Evolutionary conservation across 768 basidiomycete species (phyloP).

Genomic region (Tephrocybe sp.): DNA sequence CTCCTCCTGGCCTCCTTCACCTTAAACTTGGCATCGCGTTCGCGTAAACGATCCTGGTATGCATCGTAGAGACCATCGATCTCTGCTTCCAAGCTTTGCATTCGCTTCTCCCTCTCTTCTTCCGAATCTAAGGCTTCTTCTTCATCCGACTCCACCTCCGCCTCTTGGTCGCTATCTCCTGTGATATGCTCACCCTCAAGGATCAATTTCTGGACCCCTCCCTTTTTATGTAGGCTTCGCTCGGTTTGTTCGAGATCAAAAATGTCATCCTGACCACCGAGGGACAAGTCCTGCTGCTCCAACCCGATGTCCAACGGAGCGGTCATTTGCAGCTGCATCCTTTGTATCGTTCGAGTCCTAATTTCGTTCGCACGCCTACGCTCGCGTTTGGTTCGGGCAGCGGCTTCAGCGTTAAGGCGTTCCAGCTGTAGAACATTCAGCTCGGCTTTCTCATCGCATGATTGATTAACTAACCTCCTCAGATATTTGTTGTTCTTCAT

Average conservation of each 20-base stretch:
- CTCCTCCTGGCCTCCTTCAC: conserved; percentile 75
- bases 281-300: conserved; percentile 73
- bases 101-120: conserved; percentile 65
- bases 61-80: conserved; percentile 87
- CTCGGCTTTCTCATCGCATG: neutral
- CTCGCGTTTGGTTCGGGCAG: conserved; percentile 73
- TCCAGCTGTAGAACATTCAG: conserved; percentile 57
- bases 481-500: conserved; percentile 88
- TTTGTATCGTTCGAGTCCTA: conserved; percentile 82
- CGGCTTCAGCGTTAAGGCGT: conserved; percentile 74
- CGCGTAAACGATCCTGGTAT: conserved; percentile 76
- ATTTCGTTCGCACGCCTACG: conserved; percentile 86
- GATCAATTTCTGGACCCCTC: conserved; percentile 33
- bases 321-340: conserved; percentile 97
- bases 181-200: conserved; percentile 38
- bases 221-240: conserved; percentile 33
- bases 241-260: conserved; percentile 79
- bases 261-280: conserved; percentile 82
- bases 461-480: conserved; percentile 60
- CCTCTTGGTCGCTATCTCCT: conserved; percentile 27
- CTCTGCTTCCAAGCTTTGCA: conserved; percentile 72
- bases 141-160: conserved; percentile 25
- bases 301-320: conserved; percentile 96
- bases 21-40: conserved; percentile 85
- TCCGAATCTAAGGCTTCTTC: conserved; percentile 55